These are phyloP conservation scores for Astragalus glycyphyllos DNA, from an alignment of 306 rosid genomes.

Conservation along the genomic window DNA sequence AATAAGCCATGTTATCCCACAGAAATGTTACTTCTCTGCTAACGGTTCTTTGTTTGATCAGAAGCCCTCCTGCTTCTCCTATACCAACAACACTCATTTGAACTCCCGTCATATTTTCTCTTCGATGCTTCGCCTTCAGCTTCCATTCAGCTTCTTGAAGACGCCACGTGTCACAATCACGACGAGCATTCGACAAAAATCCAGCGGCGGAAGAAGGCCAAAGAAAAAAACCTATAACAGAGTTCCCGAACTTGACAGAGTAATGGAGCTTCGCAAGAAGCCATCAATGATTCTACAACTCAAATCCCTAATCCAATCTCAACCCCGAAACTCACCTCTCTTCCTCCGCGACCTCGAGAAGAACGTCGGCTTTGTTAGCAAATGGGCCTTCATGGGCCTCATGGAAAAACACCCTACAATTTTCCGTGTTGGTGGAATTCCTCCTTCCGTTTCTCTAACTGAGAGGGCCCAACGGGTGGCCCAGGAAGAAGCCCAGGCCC, in stretches of 20 bases:
- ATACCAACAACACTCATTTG: neutral
- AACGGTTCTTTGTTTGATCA: neutral
- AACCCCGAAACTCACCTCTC: conserved; percentile 44
- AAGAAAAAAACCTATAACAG: conserved; percentile 77
- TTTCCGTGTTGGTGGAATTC: conserved; percentile 60
- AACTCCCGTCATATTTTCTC: neutral
- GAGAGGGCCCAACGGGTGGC: conserved; percentile 62
- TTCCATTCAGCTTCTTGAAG: neutral
- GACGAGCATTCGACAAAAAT: conserved; percentile 51
- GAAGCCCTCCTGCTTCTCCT: neutral
- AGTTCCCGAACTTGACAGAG: conserved; percentile 71
- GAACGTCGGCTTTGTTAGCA: conserved; percentile 82
- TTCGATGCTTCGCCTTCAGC: conserved; percentile 1
- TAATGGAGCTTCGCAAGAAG: conserved; percentile 80
- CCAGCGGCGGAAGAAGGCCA: conserved; percentile 78
- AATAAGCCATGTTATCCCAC: no score
- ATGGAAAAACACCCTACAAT: conserved; percentile 71
- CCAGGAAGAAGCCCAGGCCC: conserved; percentile 56
- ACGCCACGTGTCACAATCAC: conserved; percentile 27
- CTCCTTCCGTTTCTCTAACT: conserved; percentile 65
- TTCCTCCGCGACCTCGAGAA: conserved; percentile 74
- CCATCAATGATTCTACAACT: conserved; percentile 72
- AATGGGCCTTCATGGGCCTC: conserved; percentile 87
- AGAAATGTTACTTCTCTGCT: neutral
- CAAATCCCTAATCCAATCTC: conserved; percentile 69